phyloP scores from a whole-genome alignment of 495 filamentous ascomycete genomes.

The Penicillium coffeae region DNA sequence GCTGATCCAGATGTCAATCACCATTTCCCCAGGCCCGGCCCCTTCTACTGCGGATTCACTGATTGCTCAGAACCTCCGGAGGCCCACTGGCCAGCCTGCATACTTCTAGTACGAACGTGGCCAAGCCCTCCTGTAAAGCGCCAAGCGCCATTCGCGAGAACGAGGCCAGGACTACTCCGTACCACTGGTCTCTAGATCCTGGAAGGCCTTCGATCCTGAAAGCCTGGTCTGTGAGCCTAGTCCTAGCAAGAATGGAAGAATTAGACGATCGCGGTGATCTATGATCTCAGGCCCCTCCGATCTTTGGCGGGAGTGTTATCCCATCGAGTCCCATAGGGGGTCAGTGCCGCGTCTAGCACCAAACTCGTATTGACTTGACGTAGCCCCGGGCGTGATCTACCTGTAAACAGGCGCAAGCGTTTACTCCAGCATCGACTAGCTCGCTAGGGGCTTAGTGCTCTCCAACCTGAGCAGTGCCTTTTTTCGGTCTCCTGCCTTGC shows the following conservation, averaged over 20 bases:
- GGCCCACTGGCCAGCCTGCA: neutral
- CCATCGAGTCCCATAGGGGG: neutral
- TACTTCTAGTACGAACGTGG: neutral
- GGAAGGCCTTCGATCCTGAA: too few species aligned
- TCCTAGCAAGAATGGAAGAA: conserved; percentile 17
- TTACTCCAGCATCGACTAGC: neutral
- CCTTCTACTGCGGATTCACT: too few species aligned
- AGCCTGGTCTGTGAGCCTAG: too few species aligned
- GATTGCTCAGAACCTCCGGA: too few species aligned
- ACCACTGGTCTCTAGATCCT: too few species aligned
- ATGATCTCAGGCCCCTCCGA: conserved; percentile 11
- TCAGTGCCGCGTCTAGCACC: too few species aligned
- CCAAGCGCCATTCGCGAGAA: too few species aligned
- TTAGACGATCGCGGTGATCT: conserved; percentile 25
- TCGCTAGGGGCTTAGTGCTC: neutral
- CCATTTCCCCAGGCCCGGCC: neutral
- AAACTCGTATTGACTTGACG: neutral
- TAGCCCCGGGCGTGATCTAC: neutral
- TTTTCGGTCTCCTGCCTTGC: neutral
- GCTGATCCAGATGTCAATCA: too few species aligned
- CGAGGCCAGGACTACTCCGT: too few species aligned
- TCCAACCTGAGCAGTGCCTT: neutral
- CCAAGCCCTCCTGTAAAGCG: too few species aligned
- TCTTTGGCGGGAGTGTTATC: neutral
- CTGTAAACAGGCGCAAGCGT: too few species aligned